These are phyloP conservation scores for Macrophomina tecta DNA, from an alignment of 2,329 filamentous ascomycete genomes.

Conservation along the genomic window DNA sequence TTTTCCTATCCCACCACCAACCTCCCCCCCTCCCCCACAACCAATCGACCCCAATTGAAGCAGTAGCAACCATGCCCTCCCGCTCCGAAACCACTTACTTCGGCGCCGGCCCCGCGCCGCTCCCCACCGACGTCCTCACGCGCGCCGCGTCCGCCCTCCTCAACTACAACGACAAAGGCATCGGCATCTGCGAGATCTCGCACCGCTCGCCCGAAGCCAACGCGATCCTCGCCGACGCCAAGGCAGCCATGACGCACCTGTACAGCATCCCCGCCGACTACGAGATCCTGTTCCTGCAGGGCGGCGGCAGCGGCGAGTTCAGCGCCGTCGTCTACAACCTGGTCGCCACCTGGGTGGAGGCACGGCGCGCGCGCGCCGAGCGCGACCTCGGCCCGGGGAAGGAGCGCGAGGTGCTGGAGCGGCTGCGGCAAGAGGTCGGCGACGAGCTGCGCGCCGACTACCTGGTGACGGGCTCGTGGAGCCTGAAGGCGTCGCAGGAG, in stretches of 20 bases:
- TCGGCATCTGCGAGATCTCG: constrained; percentile 88
- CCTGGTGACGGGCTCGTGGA: constrained; percentile 89
- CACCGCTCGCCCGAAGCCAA: constrained; percentile 82
- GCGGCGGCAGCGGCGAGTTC: constrained; percentile 85
- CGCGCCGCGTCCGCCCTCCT: constrained; percentile 76
- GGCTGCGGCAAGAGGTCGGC: constrained; percentile 69
- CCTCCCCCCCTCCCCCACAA: neutral
- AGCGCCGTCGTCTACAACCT: constrained; percentile 84
- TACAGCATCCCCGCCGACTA: constrained; percentile 87
- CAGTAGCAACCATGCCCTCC: constrained; percentile 64
- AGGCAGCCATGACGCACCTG: constrained; percentile 72
- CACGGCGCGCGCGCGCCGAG: constrained; percentile 65
- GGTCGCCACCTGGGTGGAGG: constrained; percentile 80
- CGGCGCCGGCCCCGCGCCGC: constrained; percentile 84
- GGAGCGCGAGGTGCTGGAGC: constrained; percentile 59
- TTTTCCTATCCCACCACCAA: neutral
- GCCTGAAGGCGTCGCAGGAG: constrained; percentile 85
- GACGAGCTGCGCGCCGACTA: constrained; percentile 84
- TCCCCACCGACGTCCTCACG: constrained; percentile 83
- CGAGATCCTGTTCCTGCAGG: constrained; percentile 87
- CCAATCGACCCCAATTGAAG: neutral
- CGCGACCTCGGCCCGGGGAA: constrained; percentile 57
- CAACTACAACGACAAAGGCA: constrained; percentile 79
- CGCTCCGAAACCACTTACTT: constrained; percentile 83
- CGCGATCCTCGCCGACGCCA: constrained; percentile 79